phyloP scores from a whole-genome alignment of 208 protist genomes.

The Acanthamoeba triangularis region DNA sequence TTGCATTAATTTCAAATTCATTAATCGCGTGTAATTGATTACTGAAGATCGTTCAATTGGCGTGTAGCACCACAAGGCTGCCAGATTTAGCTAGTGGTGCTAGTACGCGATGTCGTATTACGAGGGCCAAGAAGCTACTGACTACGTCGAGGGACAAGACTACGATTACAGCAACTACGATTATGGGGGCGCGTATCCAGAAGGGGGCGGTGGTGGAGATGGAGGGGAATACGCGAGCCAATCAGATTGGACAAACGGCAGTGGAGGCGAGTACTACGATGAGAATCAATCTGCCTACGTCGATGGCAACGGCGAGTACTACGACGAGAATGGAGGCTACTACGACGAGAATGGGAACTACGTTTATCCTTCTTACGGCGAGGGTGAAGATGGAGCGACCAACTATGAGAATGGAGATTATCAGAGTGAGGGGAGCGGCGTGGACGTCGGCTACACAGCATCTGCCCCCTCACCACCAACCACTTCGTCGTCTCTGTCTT shows the following conservation, averaged over 20 bases:
- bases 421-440: background rate
- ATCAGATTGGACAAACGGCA: background rate
- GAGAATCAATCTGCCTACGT: background rate
- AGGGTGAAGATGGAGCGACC: background rate
- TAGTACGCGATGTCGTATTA: background rate
- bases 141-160: background rate
- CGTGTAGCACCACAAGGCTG: too few relatives aligned
- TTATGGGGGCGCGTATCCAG: background rate
- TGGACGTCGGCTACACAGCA: background rate
- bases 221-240: background rate
- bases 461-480: background rate
- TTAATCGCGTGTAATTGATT: too few relatives aligned
- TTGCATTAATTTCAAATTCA: too few relatives aligned
- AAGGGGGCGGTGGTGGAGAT: background rate
- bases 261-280: background rate
- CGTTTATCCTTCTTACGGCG: background rate
- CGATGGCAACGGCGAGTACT: background rate
- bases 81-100: background rate
- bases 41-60: too few relatives aligned
- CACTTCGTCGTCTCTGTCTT: background rate
- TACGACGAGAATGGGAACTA: conserved; percentile 63
- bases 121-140: background rate
- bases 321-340: conserved; percentile 18
- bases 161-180: conserved; percentile 7
- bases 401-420: background rate